Evolutionary conservation across 2,329 filamentous ascomycete species (phyloP).

Genomic region (Fusarium sp.): DNA sequence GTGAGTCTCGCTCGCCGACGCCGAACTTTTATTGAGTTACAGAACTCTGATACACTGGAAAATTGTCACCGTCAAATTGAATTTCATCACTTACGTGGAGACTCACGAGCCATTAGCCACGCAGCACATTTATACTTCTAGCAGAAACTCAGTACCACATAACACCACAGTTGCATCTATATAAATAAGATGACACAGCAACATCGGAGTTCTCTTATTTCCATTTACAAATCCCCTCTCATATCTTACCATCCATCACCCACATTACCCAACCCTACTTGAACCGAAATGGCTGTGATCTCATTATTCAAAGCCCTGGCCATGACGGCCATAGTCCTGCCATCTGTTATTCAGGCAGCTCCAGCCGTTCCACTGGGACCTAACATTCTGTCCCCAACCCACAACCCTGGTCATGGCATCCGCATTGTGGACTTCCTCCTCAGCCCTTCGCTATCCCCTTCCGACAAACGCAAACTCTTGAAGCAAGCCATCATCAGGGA

Average conservation of each 20-base stretch:
- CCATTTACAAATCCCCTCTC: neutral
- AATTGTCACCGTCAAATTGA: neutral
- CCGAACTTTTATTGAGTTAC: neutral
- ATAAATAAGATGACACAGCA: neutral
- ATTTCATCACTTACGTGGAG: neutral
- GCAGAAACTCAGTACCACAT: neutral
- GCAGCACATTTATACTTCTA: neutral
- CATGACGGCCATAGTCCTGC: neutral
- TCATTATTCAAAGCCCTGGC: constrained; percentile 2
- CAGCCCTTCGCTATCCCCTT: neutral
- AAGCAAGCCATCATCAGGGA: neutral
- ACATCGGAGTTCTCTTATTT: neutral
- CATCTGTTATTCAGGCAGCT: neutral
- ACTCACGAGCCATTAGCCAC: neutral
- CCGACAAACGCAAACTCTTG: neutral
- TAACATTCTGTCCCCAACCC: neutral
- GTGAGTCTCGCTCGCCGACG: neutral
- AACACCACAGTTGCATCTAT: neutral
- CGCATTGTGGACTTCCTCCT: neutral
- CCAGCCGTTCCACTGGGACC: neutral
- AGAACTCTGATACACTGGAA: neutral
- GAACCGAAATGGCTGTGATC: neutral
- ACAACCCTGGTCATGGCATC: neutral
- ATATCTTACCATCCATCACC: neutral
- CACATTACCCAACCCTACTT: neutral